These are phyloP conservation scores for Stygiomarasmius scandens DNA, from an alignment of 1,284 basidiomycete species.

Conservation along the genomic window DNA sequence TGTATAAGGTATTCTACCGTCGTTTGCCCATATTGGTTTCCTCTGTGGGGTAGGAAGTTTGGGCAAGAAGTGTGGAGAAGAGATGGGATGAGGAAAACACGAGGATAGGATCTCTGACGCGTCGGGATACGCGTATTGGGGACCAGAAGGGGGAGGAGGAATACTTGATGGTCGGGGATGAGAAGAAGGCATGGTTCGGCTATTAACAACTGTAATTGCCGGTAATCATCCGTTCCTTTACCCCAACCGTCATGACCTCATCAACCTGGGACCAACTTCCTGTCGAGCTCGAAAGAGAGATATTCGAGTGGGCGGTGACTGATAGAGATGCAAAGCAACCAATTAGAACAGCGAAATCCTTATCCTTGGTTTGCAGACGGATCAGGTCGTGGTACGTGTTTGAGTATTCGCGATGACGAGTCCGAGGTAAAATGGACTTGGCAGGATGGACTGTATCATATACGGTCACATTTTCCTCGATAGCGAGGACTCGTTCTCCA, in stretches of 20 bases:
- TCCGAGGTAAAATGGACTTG: neutral
- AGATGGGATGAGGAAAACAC: constrained; percentile 32
- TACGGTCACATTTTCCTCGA: neutral
- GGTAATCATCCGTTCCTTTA: too few relatives aligned
- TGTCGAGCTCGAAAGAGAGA: neutral
- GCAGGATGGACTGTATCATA: neutral
- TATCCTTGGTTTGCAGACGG: neutral
- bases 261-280: too few relatives aligned
- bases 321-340: neutral
- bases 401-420: neutral
- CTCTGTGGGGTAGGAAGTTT: constrained; percentile 36
- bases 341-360: neutral
- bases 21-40: constrained; percentile 30
- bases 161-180: neutral
- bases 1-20: constrained; percentile 31
- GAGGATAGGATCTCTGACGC: constrained; percentile 7
- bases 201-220: neutral
- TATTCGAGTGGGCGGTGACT: neutral
- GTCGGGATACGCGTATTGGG: constrained; percentile 7
- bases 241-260: too few relatives aligned
- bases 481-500: neutral
- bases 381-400: neutral
- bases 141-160: constrained; percentile 1
- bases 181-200: neutral
- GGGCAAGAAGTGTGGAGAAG: constrained; percentile 23